Evolutionary conservation across 345 rosid genomes (phyloP), one percentile per base, ranked within the genome.

Genomic region (Eucalyptus cloeziana): DNA sequence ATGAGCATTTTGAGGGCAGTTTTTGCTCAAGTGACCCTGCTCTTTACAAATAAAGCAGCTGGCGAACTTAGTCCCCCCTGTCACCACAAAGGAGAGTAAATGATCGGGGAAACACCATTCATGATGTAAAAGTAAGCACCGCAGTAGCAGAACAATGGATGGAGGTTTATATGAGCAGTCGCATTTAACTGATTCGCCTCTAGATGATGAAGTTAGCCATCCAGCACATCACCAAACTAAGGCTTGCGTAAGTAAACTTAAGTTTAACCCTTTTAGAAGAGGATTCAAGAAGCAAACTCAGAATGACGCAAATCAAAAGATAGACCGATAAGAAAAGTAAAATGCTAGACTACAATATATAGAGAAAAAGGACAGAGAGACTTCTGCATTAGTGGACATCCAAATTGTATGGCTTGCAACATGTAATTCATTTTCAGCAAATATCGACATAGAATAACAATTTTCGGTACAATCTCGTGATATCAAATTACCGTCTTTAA

Each of bases 21-120:
- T 92, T 94, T 97, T 98, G 92, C 99, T 98, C 93, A 98, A 90
- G 91, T 98, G 99, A 52, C 99, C 99, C 30, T 67, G 92, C 91
- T 91, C 95, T 56, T 97, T 95, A 87, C 99, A 98, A 85, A 97
- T 93, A 91, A 97, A 97, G 94, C 99, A 98, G 90, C 92, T 94
- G 83, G 99, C 99, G 31, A 93, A 97, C 89, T 93, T 96, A 60
- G 99, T 95, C 85, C 99, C 99, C 86, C 98, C 99, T 98, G 90
- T 52, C 86, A 88, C n/a, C 45, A 85, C 51, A 60, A 44, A 43
- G 86, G 85, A 79, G 47, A 87, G 88, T 31, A 88, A 76, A 86
- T 19, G 87, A 21, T 86, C 1, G 0, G 27, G 83, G 45, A 76
- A 71, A 37, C 83, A 76, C 43, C 47, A 76, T 76, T 16, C 83